Conservation (phyloP, 805 yeast genomes). For the Wickerhamomyces mucosus region DNA sequence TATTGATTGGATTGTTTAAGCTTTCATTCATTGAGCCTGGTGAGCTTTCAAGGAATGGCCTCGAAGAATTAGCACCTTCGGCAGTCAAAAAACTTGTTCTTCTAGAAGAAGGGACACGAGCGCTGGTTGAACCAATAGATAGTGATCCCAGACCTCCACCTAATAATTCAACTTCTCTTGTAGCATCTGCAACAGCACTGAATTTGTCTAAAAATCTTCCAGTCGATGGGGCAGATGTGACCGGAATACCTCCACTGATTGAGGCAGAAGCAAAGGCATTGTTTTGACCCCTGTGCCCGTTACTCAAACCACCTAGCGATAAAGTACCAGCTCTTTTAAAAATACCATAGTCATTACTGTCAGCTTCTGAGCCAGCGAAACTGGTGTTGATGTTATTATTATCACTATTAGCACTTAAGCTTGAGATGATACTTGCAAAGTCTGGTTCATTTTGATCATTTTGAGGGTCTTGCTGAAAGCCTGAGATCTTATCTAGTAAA, state of each 20-base stretch:
- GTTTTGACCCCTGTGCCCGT: conserved; percentile 11
- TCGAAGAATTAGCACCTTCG: conserved; percentile 19
- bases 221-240: conserved; percentile 17
- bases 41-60: conserved; percentile 17
- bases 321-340: conserved; percentile 34
- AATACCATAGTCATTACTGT: conserved; percentile 27
- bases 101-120: conserved; percentile 32
- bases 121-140: conserved; percentile 23
- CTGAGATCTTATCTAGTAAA: too few species aligned
- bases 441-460: too few species aligned
- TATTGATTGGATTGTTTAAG: conserved; percentile 13
- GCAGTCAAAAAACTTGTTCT: conserved; percentile 41
- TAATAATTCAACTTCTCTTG: conserved; percentile 50
- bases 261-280: conserved; percentile 51
- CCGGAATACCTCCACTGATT: conserved; percentile 37
- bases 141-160: conserved; percentile 33
- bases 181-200: conserved; percentile 57
- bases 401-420: conserved; percentile 19
- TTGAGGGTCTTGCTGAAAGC: background rate
- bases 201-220: conserved; percentile 52
- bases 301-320: conserved; percentile 27
- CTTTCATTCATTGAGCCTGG: conserved; percentile 22
- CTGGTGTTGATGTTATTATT: conserved; percentile 7
- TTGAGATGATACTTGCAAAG: conserved; percentile 21
- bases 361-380: conserved; percentile 27